Evolutionary conservation across 345 rosid species (phyloP).

Genomic region (Sisymbrium altissimum): DNA sequence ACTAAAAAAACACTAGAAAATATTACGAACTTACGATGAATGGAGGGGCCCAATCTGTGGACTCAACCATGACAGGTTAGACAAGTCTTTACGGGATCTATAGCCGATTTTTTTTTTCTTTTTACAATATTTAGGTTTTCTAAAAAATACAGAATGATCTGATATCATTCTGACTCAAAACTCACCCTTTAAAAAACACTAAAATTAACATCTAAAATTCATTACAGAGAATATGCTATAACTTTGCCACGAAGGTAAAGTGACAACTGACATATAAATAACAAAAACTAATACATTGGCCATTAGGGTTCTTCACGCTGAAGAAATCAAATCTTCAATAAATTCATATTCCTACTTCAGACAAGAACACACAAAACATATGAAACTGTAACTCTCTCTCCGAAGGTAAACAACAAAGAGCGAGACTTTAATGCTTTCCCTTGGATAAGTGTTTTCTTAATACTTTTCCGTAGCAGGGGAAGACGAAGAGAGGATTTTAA

Average conservation of each 20-base stretch:
- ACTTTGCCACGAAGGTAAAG: conserved; percentile 11
- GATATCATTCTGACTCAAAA: too few species aligned
- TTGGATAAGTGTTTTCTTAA: background rate
- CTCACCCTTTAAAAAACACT: too few species aligned
- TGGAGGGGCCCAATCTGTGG: too few species aligned
- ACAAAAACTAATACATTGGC: background rate
- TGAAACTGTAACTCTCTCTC: background rate
- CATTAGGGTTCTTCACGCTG: conserved; percentile 5
- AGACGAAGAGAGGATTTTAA: too few species aligned
- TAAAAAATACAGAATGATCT: too few species aligned
- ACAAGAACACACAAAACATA: background rate
- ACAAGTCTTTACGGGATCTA: too few species aligned
- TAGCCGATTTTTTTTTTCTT: too few species aligned
- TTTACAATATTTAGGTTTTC: too few species aligned
- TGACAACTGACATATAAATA: background rate
- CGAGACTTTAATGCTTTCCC: background rate
- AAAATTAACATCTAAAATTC: background rate
- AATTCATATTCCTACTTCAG: background rate
- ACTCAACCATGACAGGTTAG: too few species aligned
- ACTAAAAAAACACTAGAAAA: too few species aligned
- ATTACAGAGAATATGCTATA: background rate
- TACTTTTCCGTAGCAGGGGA: too few species aligned
- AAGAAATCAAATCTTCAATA: background rate
- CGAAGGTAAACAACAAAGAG: background rate
- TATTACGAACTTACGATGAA: too few species aligned